Evolutionary conservation across 1,284 basidiomycete species (phyloP).

Genomic region (Porogramme epimiltina): DNA sequence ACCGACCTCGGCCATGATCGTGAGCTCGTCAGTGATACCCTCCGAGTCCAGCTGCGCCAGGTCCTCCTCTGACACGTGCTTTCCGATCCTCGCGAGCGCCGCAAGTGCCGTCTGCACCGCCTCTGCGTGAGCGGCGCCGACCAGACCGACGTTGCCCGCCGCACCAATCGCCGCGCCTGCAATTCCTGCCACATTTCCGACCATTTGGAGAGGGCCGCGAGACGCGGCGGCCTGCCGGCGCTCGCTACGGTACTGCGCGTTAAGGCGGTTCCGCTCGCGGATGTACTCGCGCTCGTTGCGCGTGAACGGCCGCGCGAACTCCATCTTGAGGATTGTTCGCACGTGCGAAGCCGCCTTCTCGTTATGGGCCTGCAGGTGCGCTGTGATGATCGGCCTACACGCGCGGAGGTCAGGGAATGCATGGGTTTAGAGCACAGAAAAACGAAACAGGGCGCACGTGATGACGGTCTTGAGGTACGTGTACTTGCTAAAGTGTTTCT

Average conservation of each 20-base stretch:
- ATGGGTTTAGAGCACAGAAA: too few species aligned
- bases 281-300: constrained; percentile 35
- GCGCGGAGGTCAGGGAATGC: too few species aligned
- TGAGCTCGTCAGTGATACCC: constrained; percentile 48
- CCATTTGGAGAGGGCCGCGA: too few species aligned
- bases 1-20: constrained; percentile 50
- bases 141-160: too few species aligned
- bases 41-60: constrained; percentile 39
- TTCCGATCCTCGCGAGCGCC: constrained; percentile 36
- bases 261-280: constrained; percentile 6
- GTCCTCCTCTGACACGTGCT: constrained; percentile 34
- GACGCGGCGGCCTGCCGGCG: too few species aligned
- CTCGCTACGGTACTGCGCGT: too few species aligned
- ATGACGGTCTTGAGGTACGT: constrained; percentile 29
- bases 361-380: too few species aligned
- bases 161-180: too few species aligned
- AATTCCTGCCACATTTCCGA: too few species aligned
- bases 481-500: constrained; percentile 35
- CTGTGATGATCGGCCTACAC: too few species aligned
- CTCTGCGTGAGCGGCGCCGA: too few species aligned
- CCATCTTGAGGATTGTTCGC: constrained; percentile 26
- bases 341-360: constrained; percentile 17
- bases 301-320: constrained; percentile 32
- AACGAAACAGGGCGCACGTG: constrained; percentile 19
- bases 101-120: constrained; percentile 26